Base-by-base conservation (phyloP, 176 grass and related monocot genomes). In the Phoenix dactylifera region DNA sequence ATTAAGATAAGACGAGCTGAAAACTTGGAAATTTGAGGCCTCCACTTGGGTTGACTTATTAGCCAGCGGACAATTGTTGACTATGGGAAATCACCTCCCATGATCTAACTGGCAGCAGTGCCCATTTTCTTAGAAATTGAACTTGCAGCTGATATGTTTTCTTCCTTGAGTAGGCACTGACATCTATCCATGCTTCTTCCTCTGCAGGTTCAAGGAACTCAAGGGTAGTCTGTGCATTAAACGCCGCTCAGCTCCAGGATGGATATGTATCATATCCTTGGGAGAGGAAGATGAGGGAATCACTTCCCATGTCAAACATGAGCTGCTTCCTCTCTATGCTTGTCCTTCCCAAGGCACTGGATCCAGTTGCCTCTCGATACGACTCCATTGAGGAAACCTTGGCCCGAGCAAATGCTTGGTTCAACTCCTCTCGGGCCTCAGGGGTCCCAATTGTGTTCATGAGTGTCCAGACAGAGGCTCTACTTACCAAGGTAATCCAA, bases 391-490 rank as follows among this genome's bases (percentile, higher is more conserved):
- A 68, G 26, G 28, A 55, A 51, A 68, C 65, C 52, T 55, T 68
- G 65, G 65, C 65, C 52, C 51, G 65, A 6, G 52, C 52, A 25
- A 68, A 55, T 7, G 24, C 65, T 22, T 68, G 65, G 65, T 18
- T 68, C 52, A 39, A 15, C 52, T 56, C 28, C 51, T 55, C 65
- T 15, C 65, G 56, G 65, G 2, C 51, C 15, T 68, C 65, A 0
- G 65, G 65, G 15, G 65, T 56, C 26, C 65, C 65, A 26, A 68
- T 68, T 17, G 65, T 39, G 25, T 68, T 68, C 65, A 55, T 68
- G 26, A 68, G 26, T 1, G 52, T 56, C 28, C 65, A 68, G 52
- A 68, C 65, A 3, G 65, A 68, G 26, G 65, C 65, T 30, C 51
- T 68, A 24, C 52, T 68, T 7, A 68, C 65, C 52, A 68, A 68